Percentiles rank a stretch among this genome's conserved stretches.
Conservation (phyloP, 2,329 filamentous ascomycete species). For the Fusarium sp. region DNA sequence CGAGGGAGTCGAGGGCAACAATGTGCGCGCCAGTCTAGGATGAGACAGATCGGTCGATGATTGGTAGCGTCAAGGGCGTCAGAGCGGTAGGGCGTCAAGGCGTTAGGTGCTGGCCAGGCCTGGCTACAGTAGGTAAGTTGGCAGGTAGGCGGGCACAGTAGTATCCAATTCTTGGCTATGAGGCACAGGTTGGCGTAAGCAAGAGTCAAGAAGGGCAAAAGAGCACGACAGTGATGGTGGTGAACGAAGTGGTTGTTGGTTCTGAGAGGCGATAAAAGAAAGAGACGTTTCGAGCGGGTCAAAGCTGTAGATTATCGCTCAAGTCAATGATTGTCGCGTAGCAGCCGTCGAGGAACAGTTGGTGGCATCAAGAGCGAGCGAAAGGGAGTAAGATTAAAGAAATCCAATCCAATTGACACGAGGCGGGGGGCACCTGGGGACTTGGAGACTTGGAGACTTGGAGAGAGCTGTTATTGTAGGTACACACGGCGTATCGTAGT, state of each 20-base stretch:
- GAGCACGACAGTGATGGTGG: constrained; percentile 6
- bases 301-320: constrained; percentile 29
- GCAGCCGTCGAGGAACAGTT: constrained; percentile 31
- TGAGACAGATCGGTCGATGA: constrained; percentile 47
- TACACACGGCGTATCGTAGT: constrained; percentile 30
- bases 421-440: constrained; percentile 23
- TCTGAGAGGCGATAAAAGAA: constrained; percentile 14
- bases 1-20: constrained; percentile 43
- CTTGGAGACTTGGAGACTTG: constrained; percentile 1
- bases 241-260: constrained; percentile 3
- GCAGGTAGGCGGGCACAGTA: constrained; percentile 5
- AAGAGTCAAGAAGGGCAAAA: constrained; percentile 26
- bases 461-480: constrained; percentile 31
- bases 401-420: constrained; percentile 31
- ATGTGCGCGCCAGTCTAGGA: constrained; percentile 42
- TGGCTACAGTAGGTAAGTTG: not conserved
- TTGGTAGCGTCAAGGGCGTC: constrained; percentile 48
- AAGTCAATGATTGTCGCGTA: constrained; percentile 33
- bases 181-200: constrained; percentile 35
- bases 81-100: constrained; percentile 44
- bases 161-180: constrained; percentile 27
- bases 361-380: constrained; percentile 37
- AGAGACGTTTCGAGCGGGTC: constrained; percentile 22
- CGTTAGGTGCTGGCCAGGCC: constrained; percentile 41
- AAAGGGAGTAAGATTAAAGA: constrained; percentile 44